Conservation (phyloP, 2,329 filamentous ascomycete species). For the Claviceps sp. region DNA sequence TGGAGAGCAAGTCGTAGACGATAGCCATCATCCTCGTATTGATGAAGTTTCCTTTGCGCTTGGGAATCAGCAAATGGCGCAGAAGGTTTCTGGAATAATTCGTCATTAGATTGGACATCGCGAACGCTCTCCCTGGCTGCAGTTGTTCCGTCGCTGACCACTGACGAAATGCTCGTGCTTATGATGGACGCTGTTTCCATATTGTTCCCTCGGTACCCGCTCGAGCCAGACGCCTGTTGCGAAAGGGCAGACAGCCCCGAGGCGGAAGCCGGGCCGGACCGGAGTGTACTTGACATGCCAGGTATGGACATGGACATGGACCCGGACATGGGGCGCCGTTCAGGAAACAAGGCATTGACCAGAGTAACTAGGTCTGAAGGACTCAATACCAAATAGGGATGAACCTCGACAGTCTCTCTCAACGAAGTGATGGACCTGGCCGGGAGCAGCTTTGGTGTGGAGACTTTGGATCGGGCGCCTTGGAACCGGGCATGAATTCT, state of each 20-base stretch:
- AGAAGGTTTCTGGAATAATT: slow-evolving; percentile 40
- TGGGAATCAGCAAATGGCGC: slow-evolving; percentile 34
- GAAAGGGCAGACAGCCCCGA: slow-evolving; percentile 56
- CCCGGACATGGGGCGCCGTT: slow-evolving; percentile 50
- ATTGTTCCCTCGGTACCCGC: slow-evolving; percentile 23
- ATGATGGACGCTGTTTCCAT: slow-evolving; percentile 57
- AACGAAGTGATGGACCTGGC: slow-evolving; percentile 60
- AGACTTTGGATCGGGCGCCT: slow-evolving; percentile 33
- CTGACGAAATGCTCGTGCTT: slow-evolving; percentile 59
- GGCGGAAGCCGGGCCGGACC: slow-evolving; percentile 52
- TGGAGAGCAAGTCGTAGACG: slow-evolving; percentile 54
- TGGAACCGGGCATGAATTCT: slow-evolving; percentile 55
- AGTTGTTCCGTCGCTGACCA: slow-evolving; percentile 50
- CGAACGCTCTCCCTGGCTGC: slow-evolving; percentile 51
- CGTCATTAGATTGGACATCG: slow-evolving; percentile 37
- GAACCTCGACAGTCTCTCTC: slow-evolving; percentile 63
- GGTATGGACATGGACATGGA: slow-evolving; percentile 31
- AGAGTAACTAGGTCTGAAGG: slow-evolving; percentile 68
- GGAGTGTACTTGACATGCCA: slow-evolving; percentile 45
- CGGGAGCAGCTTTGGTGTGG: slow-evolving; percentile 48
- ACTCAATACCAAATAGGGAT: slow-evolving; percentile 67
- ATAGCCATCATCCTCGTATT: slow-evolving; percentile 51
- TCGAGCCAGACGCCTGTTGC: slow-evolving; percentile 51
- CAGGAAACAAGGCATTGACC: slow-evolving; percentile 73
- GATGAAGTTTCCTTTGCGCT: slow-evolving; percentile 29